Percentiles rank a stretch among this genome's conserved stretches.
These are phyloP conservation scores for Porcisia hertigi DNA, from an alignment of 208 protist species.

Conservation along the genomic window DNA sequence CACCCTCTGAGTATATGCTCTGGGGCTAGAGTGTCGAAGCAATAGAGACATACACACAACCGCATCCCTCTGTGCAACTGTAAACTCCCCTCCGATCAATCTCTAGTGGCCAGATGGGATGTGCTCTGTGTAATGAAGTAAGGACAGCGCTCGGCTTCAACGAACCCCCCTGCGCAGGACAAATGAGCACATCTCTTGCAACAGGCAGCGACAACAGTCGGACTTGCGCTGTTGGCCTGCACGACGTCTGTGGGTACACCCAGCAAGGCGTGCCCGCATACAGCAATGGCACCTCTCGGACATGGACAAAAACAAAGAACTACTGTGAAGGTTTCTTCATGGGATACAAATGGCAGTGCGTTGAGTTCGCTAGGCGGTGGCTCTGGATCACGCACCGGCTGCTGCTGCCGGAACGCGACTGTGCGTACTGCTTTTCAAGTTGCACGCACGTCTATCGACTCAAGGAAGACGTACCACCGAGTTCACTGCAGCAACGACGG, in stretches of 20 bases:
- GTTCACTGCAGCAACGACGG: background rate
- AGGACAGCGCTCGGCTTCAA: background rate
- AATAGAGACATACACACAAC: background rate
- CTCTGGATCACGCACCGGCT: conserved; percentile 65
- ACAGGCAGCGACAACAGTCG: background rate
- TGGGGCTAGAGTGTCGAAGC: no score
- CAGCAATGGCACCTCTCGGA: conserved; percentile 65
- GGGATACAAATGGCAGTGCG: conserved; percentile 89
- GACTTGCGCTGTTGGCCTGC: conserved; percentile 14
- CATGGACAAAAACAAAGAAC: conserved; percentile 49
- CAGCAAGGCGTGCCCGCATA: conserved; percentile 58
- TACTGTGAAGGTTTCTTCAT: conserved; percentile 62
- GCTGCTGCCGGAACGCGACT: conserved; percentile 51
- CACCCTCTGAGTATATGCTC: background rate
- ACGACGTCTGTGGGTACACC: conserved; percentile 62
- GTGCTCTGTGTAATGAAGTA: background rate
- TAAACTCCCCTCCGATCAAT: background rate
- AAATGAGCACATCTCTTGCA: background rate
- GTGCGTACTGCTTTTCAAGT: conserved; percentile 45
- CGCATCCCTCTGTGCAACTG: background rate
- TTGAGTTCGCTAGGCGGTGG: conserved; percentile 85
- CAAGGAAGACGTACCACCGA: conserved; percentile 7
- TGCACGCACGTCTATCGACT: conserved; percentile 36
- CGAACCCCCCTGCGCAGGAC: background rate
- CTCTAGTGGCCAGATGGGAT: background rate